A percentile compares a stretch with the other conserved stretches of the same genome.
These are phyloP conservation scores for Zygotorulaspora sp. DNA, from an alignment of 805 yeast genomes.

Conservation along the genomic window DNA sequence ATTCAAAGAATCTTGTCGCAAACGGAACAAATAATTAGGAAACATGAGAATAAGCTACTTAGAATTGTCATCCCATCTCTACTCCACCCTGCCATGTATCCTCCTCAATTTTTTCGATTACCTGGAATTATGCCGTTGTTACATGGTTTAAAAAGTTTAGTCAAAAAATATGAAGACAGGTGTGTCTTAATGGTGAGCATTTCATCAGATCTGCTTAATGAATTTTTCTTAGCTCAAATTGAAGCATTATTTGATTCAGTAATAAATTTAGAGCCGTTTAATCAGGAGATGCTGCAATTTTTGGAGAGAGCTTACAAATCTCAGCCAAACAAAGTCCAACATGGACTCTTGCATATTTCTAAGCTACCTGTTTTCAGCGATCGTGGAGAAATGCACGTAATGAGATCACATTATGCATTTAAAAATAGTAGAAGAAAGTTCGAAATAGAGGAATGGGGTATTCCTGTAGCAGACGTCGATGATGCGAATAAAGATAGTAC, in stretches of 20 bases:
- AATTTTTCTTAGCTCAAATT: slow-evolving; percentile 44
- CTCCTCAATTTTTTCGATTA: slow-evolving; percentile 45
- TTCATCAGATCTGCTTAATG: slow-evolving; percentile 59
- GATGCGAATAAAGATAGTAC: slow-evolving; percentile 22
- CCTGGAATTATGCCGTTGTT: slow-evolving; percentile 54
- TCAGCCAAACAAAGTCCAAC: slow-evolving; percentile 67
- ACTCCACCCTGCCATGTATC: slow-evolving; percentile 71
- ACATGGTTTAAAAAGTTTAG: slow-evolving; percentile 51
- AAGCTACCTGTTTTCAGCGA: slow-evolving; percentile 65
- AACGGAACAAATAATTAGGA: slow-evolving; percentile 42
- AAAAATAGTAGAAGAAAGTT: slow-evolving; percentile 77
- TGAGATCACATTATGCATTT: slow-evolving; percentile 76
- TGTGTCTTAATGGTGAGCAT: slow-evolving; percentile 52
- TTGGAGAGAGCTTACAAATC: slow-evolving; percentile 62
- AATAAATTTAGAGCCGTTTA: slow-evolving; percentile 74
- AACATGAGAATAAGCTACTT: slow-evolving; percentile 46
- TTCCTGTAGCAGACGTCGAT: slow-evolving; percentile 86
- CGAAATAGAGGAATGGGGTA: slow-evolving; percentile 93
- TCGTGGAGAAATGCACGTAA: slow-evolving; percentile 72
- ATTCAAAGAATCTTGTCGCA: slow-evolving; percentile 36
- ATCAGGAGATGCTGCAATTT: slow-evolving; percentile 61
- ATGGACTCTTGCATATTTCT: slow-evolving; percentile 75
- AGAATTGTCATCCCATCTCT: slow-evolving; percentile 73
- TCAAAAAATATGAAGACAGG: slow-evolving; percentile 43
- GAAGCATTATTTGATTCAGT: slow-evolving; percentile 65